Evolutionary conservation across 2,329 filamentous ascomycete genomes (phyloP), one percentile per base, ranked within the genome.

Genomic region (Neonectria hederae): DNA sequence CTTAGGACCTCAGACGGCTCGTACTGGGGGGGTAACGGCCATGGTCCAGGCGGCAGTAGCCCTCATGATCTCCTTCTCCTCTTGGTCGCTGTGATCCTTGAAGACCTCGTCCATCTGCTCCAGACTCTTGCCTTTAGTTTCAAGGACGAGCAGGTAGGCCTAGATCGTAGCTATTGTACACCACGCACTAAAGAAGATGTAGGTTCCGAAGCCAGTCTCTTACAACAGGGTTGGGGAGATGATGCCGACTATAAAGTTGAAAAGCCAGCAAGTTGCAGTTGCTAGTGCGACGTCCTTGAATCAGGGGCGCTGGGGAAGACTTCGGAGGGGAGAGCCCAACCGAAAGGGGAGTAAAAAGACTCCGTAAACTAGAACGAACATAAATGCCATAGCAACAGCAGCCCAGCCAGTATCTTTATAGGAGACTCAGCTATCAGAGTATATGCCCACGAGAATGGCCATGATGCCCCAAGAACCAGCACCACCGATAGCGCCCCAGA

Each of bases 101-200:
- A 94, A 94, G 70, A 93, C 88, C 13, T 86, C 86, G 63, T 92
- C 90, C 74, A 93, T 89, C 75, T 94, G 90, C 74, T 94, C 91
- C 1, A 94, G 84, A 0, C 89, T 90, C 78, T 89, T 91, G 14
- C 90, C 90, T 53, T 87, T 86, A 0, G 90, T 93, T 78, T 92
- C 83, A 0, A 89, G 90, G 1, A 80, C 80, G 26, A 81, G 74
- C 67, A 93, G 83, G 74, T 86, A 87, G 69, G 91, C 87, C 74
- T 93, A 90, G 58, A 92, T 76, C 38, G 88, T 87, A 74, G 91
- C 90, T 5, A 83, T 82, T 1, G 83, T 83, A 74, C 90, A 91
- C 81, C 93, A 93, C 11, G 88, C 84, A 9, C 85, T 92, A 73
- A 94, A 94, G 68, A 94, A 83, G 76, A 93, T 85, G 77, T 93